Evolutionary conservation across 73 alveolate genomes (phyloP).

Genomic region (Blepharisma stoltei): DNA sequence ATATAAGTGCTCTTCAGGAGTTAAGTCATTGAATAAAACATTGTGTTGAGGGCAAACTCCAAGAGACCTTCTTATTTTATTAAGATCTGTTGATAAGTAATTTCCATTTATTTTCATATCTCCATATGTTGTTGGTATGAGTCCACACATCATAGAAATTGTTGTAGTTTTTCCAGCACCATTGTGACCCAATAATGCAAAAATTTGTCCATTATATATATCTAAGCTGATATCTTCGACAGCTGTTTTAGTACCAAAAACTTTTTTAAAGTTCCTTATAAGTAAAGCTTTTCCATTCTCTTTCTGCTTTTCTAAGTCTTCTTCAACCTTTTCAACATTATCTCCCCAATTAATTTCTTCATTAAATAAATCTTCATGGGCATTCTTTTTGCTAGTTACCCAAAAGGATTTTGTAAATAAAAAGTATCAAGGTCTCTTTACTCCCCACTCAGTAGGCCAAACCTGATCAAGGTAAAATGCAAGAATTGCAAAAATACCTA

Average conservation of each 20-base stretch:
- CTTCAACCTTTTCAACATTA: conserved; percentile 44
- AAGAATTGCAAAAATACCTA: conserved; percentile 45
- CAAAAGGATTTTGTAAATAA: conserved; percentile 51
- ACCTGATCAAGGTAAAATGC: conserved; percentile 67
- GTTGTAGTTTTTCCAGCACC: conserved; percentile 98
- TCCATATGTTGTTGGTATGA: conserved; percentile 64
- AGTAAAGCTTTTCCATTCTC: conserved; percentile 24
- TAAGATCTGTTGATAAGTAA: conserved; percentile 63
- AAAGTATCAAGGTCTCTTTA: conserved; percentile 61
- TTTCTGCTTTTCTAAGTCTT: conserved; percentile 48
- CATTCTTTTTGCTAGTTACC: conserved; percentile 37
- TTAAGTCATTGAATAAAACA: conserved; percentile 76
- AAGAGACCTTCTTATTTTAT: conserved; percentile 66
- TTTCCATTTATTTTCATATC: conserved; percentile 55
- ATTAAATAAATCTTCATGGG: conserved; percentile 28
- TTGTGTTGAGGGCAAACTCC: conserved; percentile 98
- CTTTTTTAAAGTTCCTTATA: conserved; percentile 31
- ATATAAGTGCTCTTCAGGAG: conserved; percentile 76
- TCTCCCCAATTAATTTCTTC: conserved; percentile 32
- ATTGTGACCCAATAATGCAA: conserved; percentile 95
- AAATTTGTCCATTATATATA: conserved; percentile 86
- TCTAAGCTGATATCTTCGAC: conserved; percentile 74
- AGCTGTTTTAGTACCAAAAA: conserved; percentile 83
- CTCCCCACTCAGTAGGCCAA: conserved; percentile 73
- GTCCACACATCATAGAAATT: conserved; percentile 81